Evolutionary conservation across 2,329 filamentous ascomycete species (phyloP), one percentile per base, ranked within the genome.

Genomic region (Periconia sp.): DNA sequence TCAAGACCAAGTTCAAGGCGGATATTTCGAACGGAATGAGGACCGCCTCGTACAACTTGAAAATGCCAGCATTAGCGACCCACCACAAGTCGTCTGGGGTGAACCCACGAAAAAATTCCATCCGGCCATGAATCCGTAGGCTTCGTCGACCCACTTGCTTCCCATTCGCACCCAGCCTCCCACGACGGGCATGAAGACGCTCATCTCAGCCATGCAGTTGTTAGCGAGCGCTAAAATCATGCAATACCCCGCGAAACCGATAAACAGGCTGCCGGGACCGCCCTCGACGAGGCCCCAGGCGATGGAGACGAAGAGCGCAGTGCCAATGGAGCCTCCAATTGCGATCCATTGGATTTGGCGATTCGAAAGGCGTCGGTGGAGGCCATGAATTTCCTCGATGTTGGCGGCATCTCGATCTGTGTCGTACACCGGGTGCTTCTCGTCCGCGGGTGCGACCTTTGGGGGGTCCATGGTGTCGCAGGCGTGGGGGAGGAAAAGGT

Each of bases 201-300:
- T 76, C 81, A 85, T 85, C 62, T 85, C 82, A 4, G 82, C 81
- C 36, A 84, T 70, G 48, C 75, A 77, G 56, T 82, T 84, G 73
- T 83, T 84, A 60, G 84, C 78, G 34, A 81, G 67, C 12, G 71
- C 81, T 38, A 85, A 69, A 38, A 84, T 57, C 51, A 66, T 53
- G 21, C 71, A 71, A 58, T 84, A 82, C 28, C 81, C 40, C 12
- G 71, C 72, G 59, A 78, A 85, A 21, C 77, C 80, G 44, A 85
- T 63, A 50, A 85, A 74, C 32, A 85, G 69, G 44, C 72, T 77
- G 23, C 64, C 74, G 5, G 75, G 73, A 12, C 75, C 75, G 35
- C 72, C 75, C 30, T 62, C 60, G 28, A 60, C 58, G 6, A 78
- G 63, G 41, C 79, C 81, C 48, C 69, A 68, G 34, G 81, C 81